Evolutionary conservation across 371 early-diverging fungal species (phyloP).

Genomic region (Syncephalastrum racemosum): DNA sequence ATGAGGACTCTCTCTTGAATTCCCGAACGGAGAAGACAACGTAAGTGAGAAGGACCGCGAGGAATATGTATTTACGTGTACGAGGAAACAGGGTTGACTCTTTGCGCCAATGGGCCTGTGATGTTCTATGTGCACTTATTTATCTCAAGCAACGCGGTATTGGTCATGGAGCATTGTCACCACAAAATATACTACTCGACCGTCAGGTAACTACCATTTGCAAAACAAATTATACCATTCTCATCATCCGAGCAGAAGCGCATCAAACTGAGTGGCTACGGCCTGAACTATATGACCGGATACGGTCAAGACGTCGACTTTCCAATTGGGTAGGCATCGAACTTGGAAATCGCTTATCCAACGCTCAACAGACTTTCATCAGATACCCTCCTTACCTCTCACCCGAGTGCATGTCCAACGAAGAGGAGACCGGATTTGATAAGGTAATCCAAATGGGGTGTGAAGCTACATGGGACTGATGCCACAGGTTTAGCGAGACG

Average conservation of each 20-base stretch:
- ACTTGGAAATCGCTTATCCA: background rate
- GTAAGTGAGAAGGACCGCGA: conserved; percentile 9
- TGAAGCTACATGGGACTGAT: background rate
- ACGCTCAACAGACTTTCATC: too few relatives aligned
- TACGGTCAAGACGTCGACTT: conserved; percentile 61
- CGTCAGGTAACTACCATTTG: too few relatives aligned
- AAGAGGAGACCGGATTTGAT: conserved; percentile 13
- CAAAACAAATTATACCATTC: background rate
- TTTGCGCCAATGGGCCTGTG: conserved; percentile 55
- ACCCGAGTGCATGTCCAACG: conserved; percentile 32
- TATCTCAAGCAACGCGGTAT: conserved; percentile 50
- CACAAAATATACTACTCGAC: conserved; percentile 54
- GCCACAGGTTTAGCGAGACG: conserved; percentile 39
- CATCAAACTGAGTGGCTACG: conserved; percentile 62
- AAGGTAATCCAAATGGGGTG: conserved; percentile 19
- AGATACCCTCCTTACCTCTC: conserved; percentile 39
- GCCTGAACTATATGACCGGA: conserved; percentile 64
- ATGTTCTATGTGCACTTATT: conserved; percentile 53
- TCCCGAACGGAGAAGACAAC: conserved; percentile 24
- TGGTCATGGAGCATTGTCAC: conserved; percentile 51
- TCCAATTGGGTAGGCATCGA: conserved; percentile 53
- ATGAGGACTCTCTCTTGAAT: conserved; percentile 40
- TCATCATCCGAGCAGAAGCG: conserved; percentile 25
- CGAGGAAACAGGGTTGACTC: conserved; percentile 6
- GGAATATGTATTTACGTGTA: background rate